Evolutionary conservation across 768 basidiomycete species (phyloP).

Genomic region (Mycena amicta): DNA sequence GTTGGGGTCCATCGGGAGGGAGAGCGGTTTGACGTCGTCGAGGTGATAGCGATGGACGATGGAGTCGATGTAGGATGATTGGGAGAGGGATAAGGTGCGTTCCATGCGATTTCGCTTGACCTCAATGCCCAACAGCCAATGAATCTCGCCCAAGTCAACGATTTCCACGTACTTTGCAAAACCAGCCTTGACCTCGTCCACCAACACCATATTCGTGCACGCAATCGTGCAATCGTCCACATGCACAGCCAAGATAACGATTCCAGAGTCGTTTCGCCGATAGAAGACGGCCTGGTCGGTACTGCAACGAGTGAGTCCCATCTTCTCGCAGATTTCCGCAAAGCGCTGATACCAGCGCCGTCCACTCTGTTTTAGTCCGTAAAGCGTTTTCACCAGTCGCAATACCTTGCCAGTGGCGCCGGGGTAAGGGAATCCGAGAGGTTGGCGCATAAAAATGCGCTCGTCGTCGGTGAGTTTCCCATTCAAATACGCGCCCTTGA

Average conservation of each 20-base stretch:
- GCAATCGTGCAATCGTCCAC: conserved; percentile 26
- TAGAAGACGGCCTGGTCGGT: conserved; percentile 18
- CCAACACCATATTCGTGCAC: conserved; percentile 4
- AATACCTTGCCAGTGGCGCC: conserved; percentile 2
- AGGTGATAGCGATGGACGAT: conserved; percentile 27
- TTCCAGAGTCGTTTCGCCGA: conserved; percentile 4
- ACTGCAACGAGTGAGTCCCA: conserved; percentile 4
- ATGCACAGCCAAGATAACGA: conserved; percentile 8
- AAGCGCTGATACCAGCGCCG: conserved; percentile 13
- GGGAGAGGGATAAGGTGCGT: conserved; percentile 29
- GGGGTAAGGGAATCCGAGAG: conserved; percentile 23
- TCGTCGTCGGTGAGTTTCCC: conserved; percentile 10
- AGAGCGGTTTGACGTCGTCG: conserved; percentile 19
- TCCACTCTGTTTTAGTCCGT: conserved; percentile 13
- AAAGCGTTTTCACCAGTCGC: conserved; percentile 7
- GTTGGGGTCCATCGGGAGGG: conserved; percentile 20
- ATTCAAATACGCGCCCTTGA: conserved; percentile 23
- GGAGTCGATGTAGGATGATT: conserved; percentile 27
- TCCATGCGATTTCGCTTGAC: conserved; percentile 6
- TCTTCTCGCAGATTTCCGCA: conserved; percentile 2
- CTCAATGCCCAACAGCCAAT: conserved; percentile 22
- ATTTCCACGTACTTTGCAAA: conserved; percentile 17
- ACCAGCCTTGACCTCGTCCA: conserved; percentile 15
- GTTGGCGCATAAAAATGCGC: conserved; percentile 38
- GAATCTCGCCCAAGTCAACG: conserved; percentile 21